Evolutionary conservation across 108 stramenopile genomes (phyloP).

Genomic region (Discostella stelligeroides): DNA sequence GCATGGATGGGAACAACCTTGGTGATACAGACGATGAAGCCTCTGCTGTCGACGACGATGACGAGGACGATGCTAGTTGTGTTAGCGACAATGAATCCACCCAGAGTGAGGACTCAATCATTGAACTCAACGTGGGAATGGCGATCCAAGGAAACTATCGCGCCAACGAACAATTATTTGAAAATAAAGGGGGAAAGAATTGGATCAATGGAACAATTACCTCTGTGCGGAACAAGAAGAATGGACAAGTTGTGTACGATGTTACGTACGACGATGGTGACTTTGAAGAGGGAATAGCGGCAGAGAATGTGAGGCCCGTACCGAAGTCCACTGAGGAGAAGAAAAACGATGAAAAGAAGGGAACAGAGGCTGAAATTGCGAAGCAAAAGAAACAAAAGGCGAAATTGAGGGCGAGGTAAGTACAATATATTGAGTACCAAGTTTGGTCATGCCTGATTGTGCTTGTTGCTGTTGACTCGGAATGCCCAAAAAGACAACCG

Average conservation of each 20-base stretch:
- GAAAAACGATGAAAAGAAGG: conserved; percentile 50
- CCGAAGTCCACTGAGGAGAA: conserved; percentile 55
- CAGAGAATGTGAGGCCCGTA: conserved; percentile 61
- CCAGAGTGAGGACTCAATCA: conserved; percentile 12
- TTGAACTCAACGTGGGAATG: conserved; percentile 57
- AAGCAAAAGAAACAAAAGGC: conserved; percentile 73
- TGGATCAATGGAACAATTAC: conserved; percentile 77
- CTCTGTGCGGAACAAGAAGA: conserved; percentile 39
- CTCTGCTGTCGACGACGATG: conserved; percentile 33
- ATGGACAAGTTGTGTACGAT: conserved; percentile 68
- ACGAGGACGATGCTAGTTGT: conserved; percentile 50
- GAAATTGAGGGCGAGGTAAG: conserved; percentile 77
- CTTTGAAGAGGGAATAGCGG: conserved; percentile 75
- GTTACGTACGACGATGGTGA: conserved; percentile 89
- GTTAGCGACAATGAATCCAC: conserved; percentile 36
- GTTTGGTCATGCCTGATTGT: conserved; percentile 9
- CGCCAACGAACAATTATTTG: conserved; percentile 81
- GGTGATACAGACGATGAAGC: conserved; percentile 44
- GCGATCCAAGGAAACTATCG: conserved; percentile 79
- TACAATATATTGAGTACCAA: conserved; percentile 19
- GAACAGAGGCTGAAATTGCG: conserved; percentile 31
- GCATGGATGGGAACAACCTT: conserved; percentile 20
- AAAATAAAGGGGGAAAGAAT: conserved; percentile 64
- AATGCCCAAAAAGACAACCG: background rate
- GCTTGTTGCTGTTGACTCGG: conserved; percentile 34